A percentile compares a stretch with the other conserved stretches of the same genome.
phyloP scores from a whole-genome alignment of 208 protist species.

The Phytomonas francai region DNA sequence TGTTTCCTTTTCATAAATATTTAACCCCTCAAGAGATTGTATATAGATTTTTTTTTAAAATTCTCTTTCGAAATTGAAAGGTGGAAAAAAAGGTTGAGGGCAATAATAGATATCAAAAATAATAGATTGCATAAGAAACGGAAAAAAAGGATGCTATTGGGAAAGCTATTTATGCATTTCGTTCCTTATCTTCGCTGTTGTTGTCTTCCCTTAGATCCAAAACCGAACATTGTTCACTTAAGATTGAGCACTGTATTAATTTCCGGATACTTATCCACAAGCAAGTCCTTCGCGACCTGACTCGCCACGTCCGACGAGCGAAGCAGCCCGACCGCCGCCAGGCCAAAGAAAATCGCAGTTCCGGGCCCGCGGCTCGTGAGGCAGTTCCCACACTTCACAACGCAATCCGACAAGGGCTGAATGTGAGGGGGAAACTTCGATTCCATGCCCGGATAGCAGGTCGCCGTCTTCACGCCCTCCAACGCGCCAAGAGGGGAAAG shows the following conservation, averaged over 20 bases:
- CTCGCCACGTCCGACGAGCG: slow-evolving; percentile 49
- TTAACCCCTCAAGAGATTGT: not conserved
- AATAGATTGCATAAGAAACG: not conserved
- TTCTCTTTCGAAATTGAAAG: not conserved
- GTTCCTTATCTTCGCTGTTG: not conserved
- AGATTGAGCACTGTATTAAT: not conserved
- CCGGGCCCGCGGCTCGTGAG: slow-evolving; percentile 79
- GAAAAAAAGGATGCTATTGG: not conserved
- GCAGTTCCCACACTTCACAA: slow-evolving; percentile 75
- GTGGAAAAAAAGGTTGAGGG: not conserved
- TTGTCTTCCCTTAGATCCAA: not conserved
- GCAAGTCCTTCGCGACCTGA: slow-evolving; percentile 58
- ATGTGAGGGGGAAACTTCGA: slow-evolving; percentile 54
- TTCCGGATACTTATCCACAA: slow-evolving; percentile 23
- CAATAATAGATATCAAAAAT: not conserved
- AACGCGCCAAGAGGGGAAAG: slow-evolving; percentile 67
- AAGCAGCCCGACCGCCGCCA: slow-evolving; percentile 65
- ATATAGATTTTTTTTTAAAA: not conserved
- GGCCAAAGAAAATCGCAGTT: slow-evolving; percentile 78
- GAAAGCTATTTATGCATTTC: not conserved
- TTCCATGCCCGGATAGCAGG: slow-evolving; percentile 76
- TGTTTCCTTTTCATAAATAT: not conserved
- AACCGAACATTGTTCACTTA: not conserved
- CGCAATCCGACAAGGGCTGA: slow-evolving; percentile 38
- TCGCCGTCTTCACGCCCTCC: slow-evolving; percentile 59